Conservation (phyloP, 2,329 filamentous ascomycete species). For the Curvularia spicifera region DNA sequence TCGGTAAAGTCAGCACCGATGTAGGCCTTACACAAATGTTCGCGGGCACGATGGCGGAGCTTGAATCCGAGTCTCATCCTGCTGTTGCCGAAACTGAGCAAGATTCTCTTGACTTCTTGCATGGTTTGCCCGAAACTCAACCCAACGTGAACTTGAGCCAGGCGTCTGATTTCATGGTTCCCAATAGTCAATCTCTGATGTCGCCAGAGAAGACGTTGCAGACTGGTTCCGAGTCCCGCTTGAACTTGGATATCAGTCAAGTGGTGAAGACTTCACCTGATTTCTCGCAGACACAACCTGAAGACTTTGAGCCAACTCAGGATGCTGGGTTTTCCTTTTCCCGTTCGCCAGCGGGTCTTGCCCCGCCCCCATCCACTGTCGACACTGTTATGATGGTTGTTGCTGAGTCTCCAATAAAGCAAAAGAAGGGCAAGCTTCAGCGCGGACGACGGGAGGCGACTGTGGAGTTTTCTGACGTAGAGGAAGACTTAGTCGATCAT, state of each 20-base stretch:
- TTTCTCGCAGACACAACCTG: conserved; percentile 64
- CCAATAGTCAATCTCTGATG: conserved; percentile 60
- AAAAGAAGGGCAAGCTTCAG: conserved; percentile 65
- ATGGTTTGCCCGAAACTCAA: conserved; percentile 62
- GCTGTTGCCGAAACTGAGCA: conserved; percentile 47
- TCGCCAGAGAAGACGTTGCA: conserved; percentile 37
- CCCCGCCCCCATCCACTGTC: conserved; percentile 69
- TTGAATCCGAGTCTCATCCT: conserved; percentile 51
- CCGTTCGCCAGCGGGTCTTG: conserved; percentile 69
- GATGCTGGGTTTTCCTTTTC: conserved; percentile 77
- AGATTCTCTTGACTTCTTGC: conserved; percentile 60
- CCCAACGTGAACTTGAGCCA: conserved; percentile 63
- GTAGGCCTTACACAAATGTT: conserved; percentile 89
- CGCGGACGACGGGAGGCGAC: conserved; percentile 51
- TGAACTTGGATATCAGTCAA: conserved; percentile 47
- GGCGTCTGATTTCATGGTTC: conserved; percentile 63
- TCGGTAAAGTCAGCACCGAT: conserved; percentile 48
- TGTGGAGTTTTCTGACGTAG: conserved; percentile 55
- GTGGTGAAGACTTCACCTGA: conserved; percentile 39
- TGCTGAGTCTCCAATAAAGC: conserved; percentile 70
- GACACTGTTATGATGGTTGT: conserved; percentile 68
- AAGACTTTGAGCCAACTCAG: conserved; percentile 78
- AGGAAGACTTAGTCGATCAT: conserved; percentile 46
- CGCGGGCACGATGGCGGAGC: conserved; percentile 81
- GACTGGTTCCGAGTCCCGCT: conserved; percentile 27